A percentile compares a stretch with the other conserved stretches of the same genome.
Evolutionary conservation across 2,329 filamentous ascomycete genomes (phyloP).

Genomic region (Aspergillus floridensis): DNA sequence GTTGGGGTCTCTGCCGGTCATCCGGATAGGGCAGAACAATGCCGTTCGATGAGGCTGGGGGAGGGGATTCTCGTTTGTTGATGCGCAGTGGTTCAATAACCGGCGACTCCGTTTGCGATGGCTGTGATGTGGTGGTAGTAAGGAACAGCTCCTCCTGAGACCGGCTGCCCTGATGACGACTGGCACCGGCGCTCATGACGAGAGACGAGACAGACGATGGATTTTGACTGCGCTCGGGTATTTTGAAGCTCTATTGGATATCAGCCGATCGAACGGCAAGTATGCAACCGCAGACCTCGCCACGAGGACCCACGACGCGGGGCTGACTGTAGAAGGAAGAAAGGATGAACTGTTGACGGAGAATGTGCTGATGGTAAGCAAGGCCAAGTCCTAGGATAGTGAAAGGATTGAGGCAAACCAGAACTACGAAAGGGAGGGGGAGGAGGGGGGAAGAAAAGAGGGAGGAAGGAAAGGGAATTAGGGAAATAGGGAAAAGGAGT

Average conservation of each 20-base stretch:
- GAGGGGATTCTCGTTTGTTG: slow-evolving; percentile 71
- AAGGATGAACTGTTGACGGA: neutral
- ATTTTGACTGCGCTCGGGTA: neutral
- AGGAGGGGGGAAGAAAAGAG: neutral
- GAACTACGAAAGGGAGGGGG: neutral
- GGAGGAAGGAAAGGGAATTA: slow-evolving; percentile 1
- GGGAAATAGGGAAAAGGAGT: neutral
- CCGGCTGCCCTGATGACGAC: slow-evolving; percentile 60
- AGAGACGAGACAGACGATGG: neutral
- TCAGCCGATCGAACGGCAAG: neutral
- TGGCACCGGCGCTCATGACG: slow-evolving; percentile 45
- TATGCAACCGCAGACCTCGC: neutral
- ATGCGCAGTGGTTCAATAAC: slow-evolving; percentile 82
- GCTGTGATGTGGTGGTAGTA: slow-evolving; percentile 35
- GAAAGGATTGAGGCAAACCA: neutral
- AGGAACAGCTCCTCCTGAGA: slow-evolving; percentile 82
- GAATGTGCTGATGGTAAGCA: neutral
- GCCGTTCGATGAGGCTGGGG: slow-evolving; percentile 48
- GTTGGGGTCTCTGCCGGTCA: slow-evolving; percentile 51
- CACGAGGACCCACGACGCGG: neutral
- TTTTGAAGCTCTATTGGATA: neutral
- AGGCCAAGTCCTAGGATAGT: too few species aligned
- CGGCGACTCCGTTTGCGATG: slow-evolving; percentile 60
- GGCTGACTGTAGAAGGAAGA: neutral
- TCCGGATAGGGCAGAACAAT: slow-evolving; percentile 71